Conservation (phyloP, 1,139 yeast species). For the Debaryomyces coudertii region DNA sequence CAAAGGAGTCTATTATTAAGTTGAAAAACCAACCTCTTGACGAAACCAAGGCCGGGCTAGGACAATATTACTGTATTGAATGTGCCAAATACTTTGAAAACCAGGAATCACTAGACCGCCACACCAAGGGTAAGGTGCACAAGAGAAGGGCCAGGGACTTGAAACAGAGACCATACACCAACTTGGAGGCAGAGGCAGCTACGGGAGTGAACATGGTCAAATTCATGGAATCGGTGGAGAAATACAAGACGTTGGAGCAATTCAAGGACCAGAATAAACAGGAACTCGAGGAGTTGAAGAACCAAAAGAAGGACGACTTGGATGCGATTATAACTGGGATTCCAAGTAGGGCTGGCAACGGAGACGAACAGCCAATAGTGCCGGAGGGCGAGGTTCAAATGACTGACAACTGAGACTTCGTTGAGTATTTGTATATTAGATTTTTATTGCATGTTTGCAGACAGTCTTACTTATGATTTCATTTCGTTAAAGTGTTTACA, state of each 20-base stretch:
- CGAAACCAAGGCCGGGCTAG: conserved; percentile 90
- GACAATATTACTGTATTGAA: conserved; percentile 91
- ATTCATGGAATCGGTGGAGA: conserved; percentile 64
- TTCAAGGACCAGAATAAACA: conserved; percentile 42
- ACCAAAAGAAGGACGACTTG: conserved; percentile 44
- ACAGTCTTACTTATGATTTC: conserved; percentile 7
- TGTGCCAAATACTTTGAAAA: conserved; percentile 92
- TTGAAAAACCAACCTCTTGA: conserved; percentile 83
- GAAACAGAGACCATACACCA: conserved; percentile 79
- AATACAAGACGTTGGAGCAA: conserved; percentile 48
- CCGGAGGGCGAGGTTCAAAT: conserved; percentile 22
- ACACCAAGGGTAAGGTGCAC: conserved; percentile 75
- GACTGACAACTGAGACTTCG: conserved; percentile 18
- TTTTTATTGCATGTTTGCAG: conserved; percentile 2
- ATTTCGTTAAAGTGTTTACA: conserved; percentile 6
- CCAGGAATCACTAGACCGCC: conserved; percentile 71
- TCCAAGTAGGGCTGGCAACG: conserved; percentile 25
- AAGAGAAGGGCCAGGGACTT: conserved; percentile 82
- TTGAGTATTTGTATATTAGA: conserved; percentile 8
- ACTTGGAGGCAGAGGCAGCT: conserved; percentile 89
- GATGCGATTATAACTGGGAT: conserved; percentile 46
- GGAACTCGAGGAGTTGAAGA: conserved; percentile 38
- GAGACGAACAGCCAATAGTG: conserved; percentile 10
- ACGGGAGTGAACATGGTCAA: conserved; percentile 74
- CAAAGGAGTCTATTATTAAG: conserved; percentile 60